Evolutionary conservation across 768 basidiomycete species (phyloP).

Genomic region (Cystofilobasidium bisporidii): DNA sequence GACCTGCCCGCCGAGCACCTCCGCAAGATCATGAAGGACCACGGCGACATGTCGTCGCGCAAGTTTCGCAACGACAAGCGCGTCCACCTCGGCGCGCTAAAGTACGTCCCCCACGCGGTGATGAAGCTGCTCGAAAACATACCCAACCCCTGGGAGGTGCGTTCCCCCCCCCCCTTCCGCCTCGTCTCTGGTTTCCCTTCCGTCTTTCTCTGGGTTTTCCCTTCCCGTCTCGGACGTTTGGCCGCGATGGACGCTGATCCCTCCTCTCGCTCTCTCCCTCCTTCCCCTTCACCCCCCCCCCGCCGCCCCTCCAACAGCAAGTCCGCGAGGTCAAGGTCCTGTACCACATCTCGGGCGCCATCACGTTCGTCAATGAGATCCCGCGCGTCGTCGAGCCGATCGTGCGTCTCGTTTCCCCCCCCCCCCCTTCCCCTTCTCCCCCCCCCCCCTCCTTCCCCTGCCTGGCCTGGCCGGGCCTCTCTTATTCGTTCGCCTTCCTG

Average conservation of each 20-base stretch:
- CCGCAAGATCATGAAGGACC: slow-evolving; percentile 98
- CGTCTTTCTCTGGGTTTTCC: too few relatives aligned
- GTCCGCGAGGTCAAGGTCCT: slow-evolving; percentile 97
- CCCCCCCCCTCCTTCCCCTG: too few relatives aligned
- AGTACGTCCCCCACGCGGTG: slow-evolving; percentile 96
- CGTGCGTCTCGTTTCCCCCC: too few relatives aligned
- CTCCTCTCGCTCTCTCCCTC: background rate
- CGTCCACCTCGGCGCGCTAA: slow-evolving; percentile 90
- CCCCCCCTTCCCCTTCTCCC: too few relatives aligned
- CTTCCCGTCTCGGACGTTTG: too few relatives aligned
- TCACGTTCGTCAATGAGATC: slow-evolving; percentile 98
- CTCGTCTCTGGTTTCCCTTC: slow-evolving; percentile 1
- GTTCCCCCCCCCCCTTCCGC: slow-evolving; percentile 23
- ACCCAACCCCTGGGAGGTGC: slow-evolving; percentile 79
- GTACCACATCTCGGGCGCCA: slow-evolving; percentile 98
- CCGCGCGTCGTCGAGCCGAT: slow-evolving; percentile 94
- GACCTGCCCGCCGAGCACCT: slow-evolving; percentile 95
- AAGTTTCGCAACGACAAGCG: slow-evolving; percentile 99
- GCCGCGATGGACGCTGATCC: too few relatives aligned
- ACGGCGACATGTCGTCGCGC: slow-evolving; percentile 98
- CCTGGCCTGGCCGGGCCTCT: too few relatives aligned
- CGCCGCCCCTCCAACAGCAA: slow-evolving; percentile 49
- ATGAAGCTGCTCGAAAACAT: slow-evolving; percentile 99
- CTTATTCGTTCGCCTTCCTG: too few relatives aligned
- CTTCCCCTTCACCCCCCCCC: background rate